Base-by-base conservation (phyloP, 129 eudicot species). In the Lactuca sativa region DNA sequence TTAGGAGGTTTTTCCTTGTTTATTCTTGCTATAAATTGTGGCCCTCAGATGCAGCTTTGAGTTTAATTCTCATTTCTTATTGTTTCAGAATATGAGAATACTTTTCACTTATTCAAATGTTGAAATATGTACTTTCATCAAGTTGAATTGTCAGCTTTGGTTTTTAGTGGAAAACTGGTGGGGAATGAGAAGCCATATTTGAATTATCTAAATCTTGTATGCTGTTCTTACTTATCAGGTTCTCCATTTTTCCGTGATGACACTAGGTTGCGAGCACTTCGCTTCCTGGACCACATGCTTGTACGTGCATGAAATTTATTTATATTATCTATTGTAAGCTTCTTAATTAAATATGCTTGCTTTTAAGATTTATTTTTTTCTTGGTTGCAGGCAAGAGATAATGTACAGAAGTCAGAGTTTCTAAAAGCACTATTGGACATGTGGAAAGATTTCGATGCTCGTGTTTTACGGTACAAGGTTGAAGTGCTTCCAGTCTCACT, bases 371-470 rank as follows among this genome's bases (percentile, higher is more conserved):
- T 58, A 67, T 25, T 34, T 56, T 66, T 33, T 66, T 61, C 31
- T 75, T 77, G 60, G 54, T 79, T 80, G 57, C 84, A 93, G 98
- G 98, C 82, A 75, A 81, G 98, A 74, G 98, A 93, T 51, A 93
- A 93, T 90, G 90, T 93, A 90, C 98, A 93, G 78, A 93, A 93
- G 83, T 81, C 98, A 38, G 97, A 93, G 70, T 93, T 93, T 75
- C 62, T 93, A 57, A 93, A 89, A 78, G 98, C 98, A 54, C 76
- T 93, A 73, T 82, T 92, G 66, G 97, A 87, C 78, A 93, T 93
- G 98, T 93, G 98, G 98, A 93, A 93, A 75, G 98, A 93, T 89
- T 92, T 93, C 78, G 98, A 93, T 64, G 80, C 97, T 57, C 95
- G 98, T 67, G 91, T 93, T 55, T 74, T 93, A 85, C 97, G 98